Conservation (phyloP, 106 monocot genomes). For the Triglochin maritima region DNA sequence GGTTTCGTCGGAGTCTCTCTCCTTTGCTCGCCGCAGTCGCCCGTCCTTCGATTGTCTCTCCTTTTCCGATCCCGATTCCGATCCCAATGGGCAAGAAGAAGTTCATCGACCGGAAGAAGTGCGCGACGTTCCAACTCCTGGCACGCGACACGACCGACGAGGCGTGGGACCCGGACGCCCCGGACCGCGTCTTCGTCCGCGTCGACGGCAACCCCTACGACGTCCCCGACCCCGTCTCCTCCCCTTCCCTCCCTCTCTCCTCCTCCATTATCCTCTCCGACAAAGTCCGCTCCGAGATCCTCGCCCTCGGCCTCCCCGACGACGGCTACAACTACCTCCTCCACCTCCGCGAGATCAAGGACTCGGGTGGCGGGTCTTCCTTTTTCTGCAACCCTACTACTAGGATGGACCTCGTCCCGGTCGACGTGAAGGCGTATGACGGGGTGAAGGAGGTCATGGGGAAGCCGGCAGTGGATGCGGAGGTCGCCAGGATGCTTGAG, state of each 20-base stretch:
- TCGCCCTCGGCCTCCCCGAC: slow-evolving; percentile 85
- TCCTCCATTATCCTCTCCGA: slow-evolving; percentile 18
- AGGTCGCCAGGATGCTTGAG: slow-evolving; percentile 64
- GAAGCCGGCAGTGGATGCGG: slow-evolving; percentile 57
- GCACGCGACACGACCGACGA: slow-evolving; percentile 40
- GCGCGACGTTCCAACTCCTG: slow-evolving; percentile 71
- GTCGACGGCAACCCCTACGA: slow-evolving; percentile 62
- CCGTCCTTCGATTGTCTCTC: too few species aligned
- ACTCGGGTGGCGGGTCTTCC: slow-evolving; percentile 45
- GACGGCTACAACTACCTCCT: slow-evolving; percentile 87
- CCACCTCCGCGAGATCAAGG: slow-evolving; percentile 74
- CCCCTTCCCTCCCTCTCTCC: neutral
- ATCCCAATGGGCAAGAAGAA: slow-evolving; percentile 40
- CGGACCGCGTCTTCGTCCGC: slow-evolving; percentile 79
- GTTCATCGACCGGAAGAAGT: slow-evolving; percentile 69
- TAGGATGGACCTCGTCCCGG: slow-evolving; percentile 45
- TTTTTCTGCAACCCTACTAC: slow-evolving; percentile 54
- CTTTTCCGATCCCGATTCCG: neutral
- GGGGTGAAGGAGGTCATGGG: slow-evolving; percentile 49
- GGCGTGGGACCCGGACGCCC: neutral
- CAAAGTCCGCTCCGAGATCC: slow-evolving; percentile 30
- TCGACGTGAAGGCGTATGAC: slow-evolving; percentile 81
- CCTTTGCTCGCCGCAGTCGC: too few species aligned
- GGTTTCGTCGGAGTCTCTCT: too few species aligned
- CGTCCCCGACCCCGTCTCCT: slow-evolving; percentile 5